Base-by-base conservation (phyloP, 441 rosid species). In the Gossypium schwendimanii region DNA sequence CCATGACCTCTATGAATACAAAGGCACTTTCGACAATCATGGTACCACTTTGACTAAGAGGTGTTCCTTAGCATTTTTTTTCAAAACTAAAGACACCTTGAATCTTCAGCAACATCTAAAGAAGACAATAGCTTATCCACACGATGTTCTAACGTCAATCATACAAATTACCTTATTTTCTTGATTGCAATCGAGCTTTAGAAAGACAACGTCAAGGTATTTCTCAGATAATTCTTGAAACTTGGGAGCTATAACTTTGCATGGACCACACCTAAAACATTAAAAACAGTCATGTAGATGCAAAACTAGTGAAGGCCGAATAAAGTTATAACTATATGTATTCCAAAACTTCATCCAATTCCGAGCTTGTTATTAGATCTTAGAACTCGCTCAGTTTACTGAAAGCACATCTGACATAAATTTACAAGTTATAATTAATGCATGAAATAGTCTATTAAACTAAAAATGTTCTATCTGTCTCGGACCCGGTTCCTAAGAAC, bases 181-280 rank as follows among this genome's bases (percentile, higher is more conserved):
- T 83, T 88, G 87, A 84, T 89, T 92, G 86, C 98, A 94, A 71
- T 92, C 97, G 55, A 94, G 98, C 87, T 94, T 94, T 72, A 94
- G 84, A 69, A 94, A 94, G 62, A 94, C 89, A 72, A 85, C 94
- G 77, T 94, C 98, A 31, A 80, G 79, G 71, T 86, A 84, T 80
- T 90, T 88, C 83, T 89, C 72, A 0, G 98, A 88, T 76, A 94
- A 81, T 52, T 85, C 91, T 75, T 86, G 76, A 80, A 78, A 92
- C 75, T 89, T 92, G 2, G 97, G 97, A 73, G 97, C 97, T 0
- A 94, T 94, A 33, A 92, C 72, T 84, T 94, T 94, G 82, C 98
- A 94, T 33, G 98, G 98, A 72, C 97, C 97, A 65, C 97, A 92
- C 97, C 97, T 92, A 73, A 70, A 70, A 45, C 39, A 58, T 24